Evolutionary conservation across 176 grass and related monocot species (phyloP), one percentile per base, ranked within the genome.

Genomic region (Sorghum bicolor): DNA sequence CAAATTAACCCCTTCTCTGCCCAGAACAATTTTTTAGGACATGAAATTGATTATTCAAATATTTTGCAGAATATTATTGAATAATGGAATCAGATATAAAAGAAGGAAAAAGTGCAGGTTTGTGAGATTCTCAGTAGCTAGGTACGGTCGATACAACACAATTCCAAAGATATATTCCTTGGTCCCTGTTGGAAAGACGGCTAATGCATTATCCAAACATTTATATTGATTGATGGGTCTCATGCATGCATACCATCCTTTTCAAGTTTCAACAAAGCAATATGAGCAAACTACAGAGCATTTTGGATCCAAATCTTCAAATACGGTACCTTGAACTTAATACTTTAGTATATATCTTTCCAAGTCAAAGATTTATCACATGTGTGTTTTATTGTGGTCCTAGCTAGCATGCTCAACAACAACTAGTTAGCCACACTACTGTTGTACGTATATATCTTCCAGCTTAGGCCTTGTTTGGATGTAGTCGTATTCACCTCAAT

Each of bases 121-220:
- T 57, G 53, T 57, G 20, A 57, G 53, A n/a, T 57, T 57, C 53
- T 57, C 32, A 8, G n/a, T 48, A 74, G 33, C 45, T 50, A 74
- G 33, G 15, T 50, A 19, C 5, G 47, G 75, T 80, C 44, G 84
- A 74, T 44, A 57, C 58, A 73, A 22, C 6, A 55, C 20, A 73
- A 72, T 52, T 65, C 52, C 14, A 15, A 86, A n/a, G 62, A 38
- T 73, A 64, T 72, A 50, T 80, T 66, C 38, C 30, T 74, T 48
- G 74, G 50, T 29, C 34, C 82, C 11, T 64, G 9, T 72, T 85
- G 77, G 32, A 70, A 70, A 81, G 20, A 75, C 47, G 16, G 45
- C 12, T 80, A 37, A 66, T 26, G 29, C 67, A 86, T 82, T 78
- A 86, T 82, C 78, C 34, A 72, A 67, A 38, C 65, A 70, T 11